A percentile compares a stretch with the other conserved stretches of the same genome.
These are phyloP conservation scores for Moelleriella libera DNA, from an alignment of 2,329 filamentous ascomycete genomes.

Conservation along the genomic window DNA sequence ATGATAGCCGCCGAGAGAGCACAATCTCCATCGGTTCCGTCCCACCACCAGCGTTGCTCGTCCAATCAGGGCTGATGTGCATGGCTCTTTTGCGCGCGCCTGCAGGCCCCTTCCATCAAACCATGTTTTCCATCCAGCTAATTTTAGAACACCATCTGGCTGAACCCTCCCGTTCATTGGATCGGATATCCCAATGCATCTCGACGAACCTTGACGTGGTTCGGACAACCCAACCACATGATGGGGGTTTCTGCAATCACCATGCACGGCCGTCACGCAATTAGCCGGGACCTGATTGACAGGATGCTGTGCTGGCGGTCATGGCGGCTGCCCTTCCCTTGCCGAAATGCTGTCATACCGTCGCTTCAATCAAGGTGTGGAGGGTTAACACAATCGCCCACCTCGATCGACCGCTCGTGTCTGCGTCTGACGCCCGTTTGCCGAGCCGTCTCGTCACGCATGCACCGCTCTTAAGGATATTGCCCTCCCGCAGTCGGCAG, in stretches of 20 bases:
- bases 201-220: too few species aligned
- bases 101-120: constrained; percentile 11
- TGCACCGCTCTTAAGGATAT: constrained; percentile 14
- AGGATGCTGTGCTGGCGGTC: neutral
- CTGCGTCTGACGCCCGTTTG: neutral
- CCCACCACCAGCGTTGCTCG: neutral
- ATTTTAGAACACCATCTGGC: too few species aligned
- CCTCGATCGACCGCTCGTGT: neutral
- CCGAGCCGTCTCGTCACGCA: neutral
- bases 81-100: constrained; percentile 23
- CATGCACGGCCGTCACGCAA: constrained; percentile 1
- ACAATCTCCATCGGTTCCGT: constrained; percentile 9
- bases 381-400: neutral
- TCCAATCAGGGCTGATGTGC: constrained; percentile 5
- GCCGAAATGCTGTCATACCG: neutral
- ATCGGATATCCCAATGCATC: neutral
- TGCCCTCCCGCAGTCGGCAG: constrained; percentile 8
- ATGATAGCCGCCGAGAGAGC: constrained; percentile 11
- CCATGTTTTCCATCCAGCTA: neutral
- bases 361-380: neutral
- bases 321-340: too few species aligned
- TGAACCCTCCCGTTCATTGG: neutral
- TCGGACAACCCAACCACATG: too few species aligned
- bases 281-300: neutral
- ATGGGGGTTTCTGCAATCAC: neutral